phyloP scores from a whole-genome alignment of 2,329 filamentous ascomycete species.

The Aspergillus ochraceoroseus region DNA sequence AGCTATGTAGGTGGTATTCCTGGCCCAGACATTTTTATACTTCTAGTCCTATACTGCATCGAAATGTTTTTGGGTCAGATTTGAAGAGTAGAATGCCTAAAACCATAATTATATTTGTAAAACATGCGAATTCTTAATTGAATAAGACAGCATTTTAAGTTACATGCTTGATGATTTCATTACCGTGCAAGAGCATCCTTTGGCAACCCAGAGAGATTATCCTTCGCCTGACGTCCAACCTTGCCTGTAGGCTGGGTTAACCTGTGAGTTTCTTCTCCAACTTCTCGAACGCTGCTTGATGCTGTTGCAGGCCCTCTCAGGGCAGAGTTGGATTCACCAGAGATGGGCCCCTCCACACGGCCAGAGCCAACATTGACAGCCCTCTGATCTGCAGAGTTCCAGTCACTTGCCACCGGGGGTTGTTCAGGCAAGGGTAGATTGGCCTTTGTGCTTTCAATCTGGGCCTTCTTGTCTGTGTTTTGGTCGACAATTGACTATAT shows the following conservation, averaged over 20 bases:
- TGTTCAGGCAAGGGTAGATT: slow-evolving; percentile 77
- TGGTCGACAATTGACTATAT: slow-evolving; percentile 39
- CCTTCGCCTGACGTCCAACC: slow-evolving; percentile 60
- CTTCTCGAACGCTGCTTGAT: slow-evolving; percentile 48
- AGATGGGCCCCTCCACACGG: slow-evolving; percentile 50
- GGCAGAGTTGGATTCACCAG: slow-evolving; percentile 46
- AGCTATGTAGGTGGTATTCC: too few relatives aligned
- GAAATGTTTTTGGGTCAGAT: too few relatives aligned
- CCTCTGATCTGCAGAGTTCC: slow-evolving; percentile 64
- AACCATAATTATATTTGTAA: too few relatives aligned
- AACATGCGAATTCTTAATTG: slow-evolving; percentile 3
- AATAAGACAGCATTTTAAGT: slow-evolving; percentile 3
- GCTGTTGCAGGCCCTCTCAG: slow-evolving; percentile 58
- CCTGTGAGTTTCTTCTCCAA: slow-evolving; percentile 52
- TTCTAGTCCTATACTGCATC: too few relatives aligned
- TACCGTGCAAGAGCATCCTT: slow-evolving; percentile 56
- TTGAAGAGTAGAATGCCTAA: too few relatives aligned
- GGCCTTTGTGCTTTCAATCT: slow-evolving; percentile 63
- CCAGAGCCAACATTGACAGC: slow-evolving; percentile 68
- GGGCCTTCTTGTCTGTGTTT: slow-evolving; percentile 52
- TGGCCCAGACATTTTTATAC: too few relatives aligned
- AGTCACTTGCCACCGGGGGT: slow-evolving; percentile 71
- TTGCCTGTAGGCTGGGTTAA: slow-evolving; percentile 41
- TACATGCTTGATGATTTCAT: slow-evolving; percentile 15
- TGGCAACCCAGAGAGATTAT: slow-evolving; percentile 53